A percentile compares a stretch with the other conserved stretches of the same genome.
These are phyloP conservation scores for Mucor indicus DNA, from an alignment of 371 early-diverging fungal genomes.

Conservation along the genomic window DNA sequence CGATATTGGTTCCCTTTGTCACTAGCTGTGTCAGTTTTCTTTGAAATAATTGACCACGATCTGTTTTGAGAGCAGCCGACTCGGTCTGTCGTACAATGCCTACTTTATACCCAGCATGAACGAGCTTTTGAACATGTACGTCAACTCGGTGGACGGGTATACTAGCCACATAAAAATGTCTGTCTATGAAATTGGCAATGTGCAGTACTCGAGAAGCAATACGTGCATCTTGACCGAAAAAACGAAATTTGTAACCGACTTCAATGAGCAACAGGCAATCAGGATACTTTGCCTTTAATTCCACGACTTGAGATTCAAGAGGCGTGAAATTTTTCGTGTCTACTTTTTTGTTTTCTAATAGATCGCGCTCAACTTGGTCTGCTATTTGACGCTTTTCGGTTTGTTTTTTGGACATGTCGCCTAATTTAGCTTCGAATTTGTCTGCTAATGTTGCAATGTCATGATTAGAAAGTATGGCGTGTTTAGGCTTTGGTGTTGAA, in stretches of 20 bases:
- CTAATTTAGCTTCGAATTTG: slow-evolving; percentile 26
- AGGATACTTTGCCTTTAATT: slow-evolving; percentile 67
- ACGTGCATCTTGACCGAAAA: slow-evolving; percentile 79
- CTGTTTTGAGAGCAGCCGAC: slow-evolving; percentile 82
- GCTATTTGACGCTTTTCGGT: slow-evolving; percentile 13
- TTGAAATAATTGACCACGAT: slow-evolving; percentile 71
- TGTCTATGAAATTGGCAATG: slow-evolving; percentile 75
- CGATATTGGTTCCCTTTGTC: slow-evolving; percentile 79
- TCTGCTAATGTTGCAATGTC: slow-evolving; percentile 5
- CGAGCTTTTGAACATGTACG: slow-evolving; percentile 78
- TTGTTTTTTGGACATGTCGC: slow-evolving; percentile 16
- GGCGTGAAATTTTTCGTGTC: slow-evolving; percentile 57
- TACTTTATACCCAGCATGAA: slow-evolving; percentile 80
- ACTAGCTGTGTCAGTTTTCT: slow-evolving; percentile 73
- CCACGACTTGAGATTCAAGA: slow-evolving; percentile 76
- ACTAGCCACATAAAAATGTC: slow-evolving; percentile 77
- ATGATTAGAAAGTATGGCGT: not conserved
- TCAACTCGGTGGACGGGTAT: slow-evolving; percentile 76
- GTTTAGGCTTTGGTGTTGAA: not conserved
- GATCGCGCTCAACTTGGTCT: not conserved
- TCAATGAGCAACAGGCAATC: slow-evolving; percentile 77
- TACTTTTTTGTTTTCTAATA: not conserved
- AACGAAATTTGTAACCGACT: slow-evolving; percentile 87
- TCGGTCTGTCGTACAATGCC: slow-evolving; percentile 86
- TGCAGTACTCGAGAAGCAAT: slow-evolving; percentile 68